Evolutionary conservation across 176 grass and related monocot species (phyloP).

Genomic region (Thalia dealbata): DNA sequence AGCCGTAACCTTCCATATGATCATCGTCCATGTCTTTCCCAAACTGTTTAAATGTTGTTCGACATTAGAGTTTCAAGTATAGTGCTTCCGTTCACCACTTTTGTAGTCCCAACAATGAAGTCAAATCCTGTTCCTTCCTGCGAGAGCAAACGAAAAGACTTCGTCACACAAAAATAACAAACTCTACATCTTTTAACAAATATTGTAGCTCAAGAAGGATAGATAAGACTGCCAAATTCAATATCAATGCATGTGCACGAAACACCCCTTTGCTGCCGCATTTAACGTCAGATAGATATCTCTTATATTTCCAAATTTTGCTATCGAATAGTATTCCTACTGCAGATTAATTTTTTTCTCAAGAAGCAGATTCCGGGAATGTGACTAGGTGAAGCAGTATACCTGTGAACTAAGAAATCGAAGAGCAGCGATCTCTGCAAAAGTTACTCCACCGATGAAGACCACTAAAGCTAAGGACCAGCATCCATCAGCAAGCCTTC

Average conservation of each 20-base stretch:
- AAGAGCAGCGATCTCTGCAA: slow-evolving; percentile 85
- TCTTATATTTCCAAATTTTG: too few species aligned
- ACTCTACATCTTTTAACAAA: not conserved
- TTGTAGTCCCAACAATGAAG: slow-evolving; percentile 79
- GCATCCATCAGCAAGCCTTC: slow-evolving; percentile 51
- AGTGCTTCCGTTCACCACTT: slow-evolving; percentile 72
- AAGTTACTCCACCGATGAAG: slow-evolving; percentile 84
- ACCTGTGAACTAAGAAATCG: slow-evolving; percentile 94
- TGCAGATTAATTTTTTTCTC: slow-evolving; percentile 8
- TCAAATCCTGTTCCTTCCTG: slow-evolving; percentile 92
- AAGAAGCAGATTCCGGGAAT: slow-evolving; percentile 1
- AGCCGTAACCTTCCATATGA: not conserved
- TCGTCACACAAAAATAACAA: not conserved
- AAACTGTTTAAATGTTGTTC: slow-evolving; percentile 32
- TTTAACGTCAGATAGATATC: too few species aligned
- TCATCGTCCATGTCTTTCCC: not conserved
- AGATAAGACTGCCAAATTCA: too few species aligned
- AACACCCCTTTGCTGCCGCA: too few species aligned
- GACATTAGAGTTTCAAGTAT: slow-evolving; percentile 59
- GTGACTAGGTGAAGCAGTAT: not conserved
- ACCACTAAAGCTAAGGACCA: slow-evolving; percentile 72
- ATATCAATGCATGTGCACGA: too few species aligned
- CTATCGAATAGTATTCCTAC: too few species aligned
- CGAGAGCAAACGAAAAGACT: not conserved
- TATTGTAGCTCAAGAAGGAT: not conserved